Conservation (phyloP, 257 asterid genomes). For the Solanum chaucha region DNA sequence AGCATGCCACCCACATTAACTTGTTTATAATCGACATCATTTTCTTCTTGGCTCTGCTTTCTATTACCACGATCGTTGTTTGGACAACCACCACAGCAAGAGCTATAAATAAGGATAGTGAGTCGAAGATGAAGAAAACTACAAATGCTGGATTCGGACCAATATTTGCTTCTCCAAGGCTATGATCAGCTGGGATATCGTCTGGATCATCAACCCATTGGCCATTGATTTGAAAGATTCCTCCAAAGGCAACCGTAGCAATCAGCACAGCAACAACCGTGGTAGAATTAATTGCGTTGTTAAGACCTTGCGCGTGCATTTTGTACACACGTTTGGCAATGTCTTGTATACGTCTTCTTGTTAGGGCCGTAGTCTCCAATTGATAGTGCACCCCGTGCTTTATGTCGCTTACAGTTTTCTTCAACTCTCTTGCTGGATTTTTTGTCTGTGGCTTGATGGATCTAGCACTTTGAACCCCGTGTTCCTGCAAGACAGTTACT, state of each 20-base stretch:
- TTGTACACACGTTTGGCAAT: conserved; percentile 39
- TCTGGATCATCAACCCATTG: conserved; percentile 25
- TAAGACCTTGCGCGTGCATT: conserved; percentile 41
- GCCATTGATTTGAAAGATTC: conserved; percentile 36
- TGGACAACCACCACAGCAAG: conserved; percentile 50
- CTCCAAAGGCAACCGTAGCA: conserved; percentile 40
- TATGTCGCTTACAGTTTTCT: conserved; percentile 43
- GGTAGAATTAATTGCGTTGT: conserved; percentile 43
- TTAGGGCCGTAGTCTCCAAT: conserved; percentile 29
- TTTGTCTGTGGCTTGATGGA: conserved; percentile 19
- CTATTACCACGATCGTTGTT: conserved; percentile 39
- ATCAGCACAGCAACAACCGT: conserved; percentile 51
- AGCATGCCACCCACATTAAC: conserved; percentile 47
- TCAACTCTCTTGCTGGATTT: conserved; percentile 35
- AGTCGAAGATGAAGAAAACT: conserved; percentile 34
- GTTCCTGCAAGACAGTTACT: conserved; percentile 14
- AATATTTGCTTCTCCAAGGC: conserved; percentile 44
- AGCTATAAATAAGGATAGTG: conserved; percentile 32
- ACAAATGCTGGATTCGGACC: conserved; percentile 23
- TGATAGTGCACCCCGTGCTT: conserved; percentile 41
- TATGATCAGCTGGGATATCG: conserved; percentile 15
- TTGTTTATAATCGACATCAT: conserved; percentile 48
- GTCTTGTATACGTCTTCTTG: conserved; percentile 33
- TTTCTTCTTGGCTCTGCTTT: conserved; percentile 42
- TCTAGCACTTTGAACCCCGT: conserved; percentile 19